phyloP scores from a whole-genome alignment of 2,329 filamentous ascomycete genomes.

The Colletotrichum acutatum region DNA sequence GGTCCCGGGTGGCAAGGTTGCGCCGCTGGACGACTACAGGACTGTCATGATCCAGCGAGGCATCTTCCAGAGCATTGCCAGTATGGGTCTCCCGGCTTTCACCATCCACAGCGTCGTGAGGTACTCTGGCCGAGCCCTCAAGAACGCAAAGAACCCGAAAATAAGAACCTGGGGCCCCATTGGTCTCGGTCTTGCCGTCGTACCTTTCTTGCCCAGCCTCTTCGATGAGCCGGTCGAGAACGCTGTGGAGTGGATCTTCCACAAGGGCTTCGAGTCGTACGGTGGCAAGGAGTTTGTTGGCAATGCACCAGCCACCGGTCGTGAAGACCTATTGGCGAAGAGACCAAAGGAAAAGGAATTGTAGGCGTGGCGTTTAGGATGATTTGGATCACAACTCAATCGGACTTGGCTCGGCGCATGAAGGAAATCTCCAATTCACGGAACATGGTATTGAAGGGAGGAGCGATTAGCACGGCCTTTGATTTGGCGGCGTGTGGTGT shows the following conservation, averaged over 20 bases:
- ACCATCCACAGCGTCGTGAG: slow-evolving; percentile 94
- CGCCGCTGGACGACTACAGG: slow-evolving; percentile 88
- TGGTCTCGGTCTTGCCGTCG: slow-evolving; percentile 80
- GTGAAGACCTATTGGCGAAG: slow-evolving; percentile 56
- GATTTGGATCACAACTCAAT: slow-evolving; percentile 18
- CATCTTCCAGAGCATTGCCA: slow-evolving; percentile 89
- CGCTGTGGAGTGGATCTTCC: slow-evolving; percentile 90
- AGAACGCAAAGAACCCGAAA: slow-evolving; percentile 78
- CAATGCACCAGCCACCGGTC: slow-evolving; percentile 63
- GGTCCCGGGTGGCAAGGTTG: slow-evolving; percentile 54
- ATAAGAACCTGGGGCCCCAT: slow-evolving; percentile 91
- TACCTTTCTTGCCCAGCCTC: slow-evolving; percentile 84
- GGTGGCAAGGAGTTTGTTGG: slow-evolving; percentile 72
- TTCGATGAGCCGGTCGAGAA: slow-evolving; percentile 95
- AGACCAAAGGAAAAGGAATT: slow-evolving; percentile 41
- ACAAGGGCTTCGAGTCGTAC: slow-evolving; percentile 79
- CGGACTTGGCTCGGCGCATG: slow-evolving; percentile 23
- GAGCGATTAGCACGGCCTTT: neutral
- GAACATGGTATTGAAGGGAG: neutral
- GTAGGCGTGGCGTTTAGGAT: slow-evolving; percentile 14
- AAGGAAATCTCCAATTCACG: slow-evolving; percentile 10
- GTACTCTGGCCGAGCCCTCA: slow-evolving; percentile 89
- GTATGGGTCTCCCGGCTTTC: slow-evolving; percentile 93
- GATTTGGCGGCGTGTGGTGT: slow-evolving; percentile 11
- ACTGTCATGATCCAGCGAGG: slow-evolving; percentile 91